Conservation (phyloP, 352 stramenopile species). For the Blastocystis sp. region DNA sequence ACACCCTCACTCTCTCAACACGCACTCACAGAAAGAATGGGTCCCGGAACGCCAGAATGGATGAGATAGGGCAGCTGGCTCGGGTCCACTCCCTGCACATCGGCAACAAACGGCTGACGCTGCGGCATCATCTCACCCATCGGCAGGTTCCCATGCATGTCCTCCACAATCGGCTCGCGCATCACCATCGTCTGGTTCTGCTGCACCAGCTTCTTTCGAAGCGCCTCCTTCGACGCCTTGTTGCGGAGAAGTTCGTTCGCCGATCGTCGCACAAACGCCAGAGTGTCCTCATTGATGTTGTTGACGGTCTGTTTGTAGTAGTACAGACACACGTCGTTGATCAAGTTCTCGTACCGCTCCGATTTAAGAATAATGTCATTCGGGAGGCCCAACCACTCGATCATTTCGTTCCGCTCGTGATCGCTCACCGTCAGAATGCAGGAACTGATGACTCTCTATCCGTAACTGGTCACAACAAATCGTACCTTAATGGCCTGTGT, state of each 20-base stretch:
- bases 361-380: slow-evolving; percentile 68
- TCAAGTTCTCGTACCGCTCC: slow-evolving; percentile 57
- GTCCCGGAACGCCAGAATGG: background rate
- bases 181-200: background rate
- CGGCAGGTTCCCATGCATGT: background rate
- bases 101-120: background rate
- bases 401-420: slow-evolving; percentile 29
- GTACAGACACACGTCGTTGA: slow-evolving; percentile 59
- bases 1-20: background rate
- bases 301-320: slow-evolving; percentile 62
- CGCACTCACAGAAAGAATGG: slow-evolving; percentile 5
- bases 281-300: slow-evolving; percentile 67
- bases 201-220: slow-evolving; percentile 59
- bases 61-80: slow-evolving; percentile 36
- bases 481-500: slow-evolving; percentile 67
- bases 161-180: background rate
- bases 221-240: slow-evolving; percentile 65
- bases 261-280: slow-evolving; percentile 50
- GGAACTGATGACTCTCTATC: slow-evolving; percentile 62
- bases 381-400: slow-evolving; percentile 52
- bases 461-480: background rate
- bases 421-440: slow-evolving; percentile 9
- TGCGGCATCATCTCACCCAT: background rate
- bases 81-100: slow-evolving; percentile 15
- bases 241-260: slow-evolving; percentile 66